Conservation (phyloP, 306 rosid species). For the Chamaecrista fasciculata region DNA sequence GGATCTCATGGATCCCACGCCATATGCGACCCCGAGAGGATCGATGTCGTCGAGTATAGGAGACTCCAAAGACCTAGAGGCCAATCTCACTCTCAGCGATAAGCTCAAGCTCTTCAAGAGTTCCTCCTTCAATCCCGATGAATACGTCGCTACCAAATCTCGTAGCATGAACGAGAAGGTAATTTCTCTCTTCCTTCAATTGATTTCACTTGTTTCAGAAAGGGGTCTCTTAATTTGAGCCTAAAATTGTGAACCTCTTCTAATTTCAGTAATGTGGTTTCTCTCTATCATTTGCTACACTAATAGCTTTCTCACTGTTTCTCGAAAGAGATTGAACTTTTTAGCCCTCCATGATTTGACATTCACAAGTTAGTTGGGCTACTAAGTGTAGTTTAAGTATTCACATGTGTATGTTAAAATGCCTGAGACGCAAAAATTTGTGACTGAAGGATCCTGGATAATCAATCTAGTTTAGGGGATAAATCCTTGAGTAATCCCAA, state of each 20-base stretch:
- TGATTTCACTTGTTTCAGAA: no score
- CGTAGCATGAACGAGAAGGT: conserved; percentile 81
- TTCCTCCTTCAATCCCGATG: conserved; percentile 60
- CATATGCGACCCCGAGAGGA: conserved; percentile 42
- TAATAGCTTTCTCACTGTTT: not conserved
- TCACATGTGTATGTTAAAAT: not conserved
- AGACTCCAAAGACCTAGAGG: conserved; percentile 53
- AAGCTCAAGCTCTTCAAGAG: conserved; percentile 65
- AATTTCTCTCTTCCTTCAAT: no score
- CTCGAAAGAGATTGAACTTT: not conserved
- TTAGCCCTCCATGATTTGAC: not conserved
- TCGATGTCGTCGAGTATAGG: conserved; percentile 56
- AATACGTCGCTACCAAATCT: conserved; percentile 67
- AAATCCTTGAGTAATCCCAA: not conserved
- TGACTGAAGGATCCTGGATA: not conserved
- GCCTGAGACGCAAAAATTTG: not conserved
- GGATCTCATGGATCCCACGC: conserved; percentile 47
- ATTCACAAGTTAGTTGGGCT: not conserved
- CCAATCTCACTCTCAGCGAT: conserved; percentile 62
- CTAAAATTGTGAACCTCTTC: not conserved
- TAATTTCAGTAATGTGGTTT: not conserved
- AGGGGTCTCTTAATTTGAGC: not conserved
- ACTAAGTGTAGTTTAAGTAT: not conserved
- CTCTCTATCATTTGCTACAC: not conserved
- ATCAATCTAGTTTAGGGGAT: not conserved